A percentile compares a stretch with the other conserved stretches of the same genome.
Conservation (phyloP, 805 yeast species). For the Sporopachydermia lactativora region DNA sequence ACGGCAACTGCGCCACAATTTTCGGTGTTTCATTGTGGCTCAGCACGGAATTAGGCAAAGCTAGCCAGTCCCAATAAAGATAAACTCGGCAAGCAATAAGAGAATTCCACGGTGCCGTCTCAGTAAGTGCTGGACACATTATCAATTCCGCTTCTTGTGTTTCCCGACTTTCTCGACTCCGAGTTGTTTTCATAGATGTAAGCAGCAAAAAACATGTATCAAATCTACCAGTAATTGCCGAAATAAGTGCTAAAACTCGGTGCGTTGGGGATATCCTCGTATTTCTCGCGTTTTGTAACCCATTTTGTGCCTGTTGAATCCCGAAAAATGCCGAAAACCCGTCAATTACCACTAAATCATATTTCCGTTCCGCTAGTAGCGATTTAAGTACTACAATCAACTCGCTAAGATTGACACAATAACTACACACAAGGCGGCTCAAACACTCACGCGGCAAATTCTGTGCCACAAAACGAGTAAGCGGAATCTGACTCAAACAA, state of each 20-base stretch:
- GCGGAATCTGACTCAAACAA: background rate
- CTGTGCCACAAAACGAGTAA: background rate
- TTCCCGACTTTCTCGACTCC: background rate
- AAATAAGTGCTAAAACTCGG: background rate
- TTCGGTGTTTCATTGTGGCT: background rate
- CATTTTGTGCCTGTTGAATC: background rate
- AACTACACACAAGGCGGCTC: background rate
- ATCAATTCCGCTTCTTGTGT: background rate
- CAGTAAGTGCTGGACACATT: background rate
- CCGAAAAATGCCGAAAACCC: background rate
- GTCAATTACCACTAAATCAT: background rate
- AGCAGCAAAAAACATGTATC: background rate
- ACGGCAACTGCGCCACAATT: background rate
- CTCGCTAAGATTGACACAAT: background rate
- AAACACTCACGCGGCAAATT: background rate
- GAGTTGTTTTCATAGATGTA: background rate
- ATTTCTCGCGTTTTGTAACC: background rate
- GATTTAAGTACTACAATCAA: background rate
- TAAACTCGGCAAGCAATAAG: background rate
- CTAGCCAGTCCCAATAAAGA: background rate
- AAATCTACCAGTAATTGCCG: background rate
- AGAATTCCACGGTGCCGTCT: background rate
- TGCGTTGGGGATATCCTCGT: background rate
- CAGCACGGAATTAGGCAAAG: background rate
- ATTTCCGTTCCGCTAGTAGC: background rate